Evolutionary conservation across 805 yeast species (phyloP).

Genomic region (Ogataea paradorogensis): DNA sequence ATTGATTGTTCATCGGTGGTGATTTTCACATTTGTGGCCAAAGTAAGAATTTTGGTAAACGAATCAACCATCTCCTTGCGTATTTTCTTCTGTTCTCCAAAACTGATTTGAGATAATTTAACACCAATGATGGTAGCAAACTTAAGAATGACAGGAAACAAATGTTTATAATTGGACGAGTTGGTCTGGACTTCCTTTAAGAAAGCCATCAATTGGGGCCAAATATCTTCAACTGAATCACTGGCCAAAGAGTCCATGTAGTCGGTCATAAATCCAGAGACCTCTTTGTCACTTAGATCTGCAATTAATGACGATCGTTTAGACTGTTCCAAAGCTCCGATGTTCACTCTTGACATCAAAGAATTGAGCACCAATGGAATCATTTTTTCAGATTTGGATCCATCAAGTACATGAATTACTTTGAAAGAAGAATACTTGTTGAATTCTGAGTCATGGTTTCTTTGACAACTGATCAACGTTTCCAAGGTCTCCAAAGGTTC

Average conservation of each 20-base stretch:
- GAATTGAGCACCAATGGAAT: constrained; percentile 65
- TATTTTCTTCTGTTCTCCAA: constrained; percentile 58
- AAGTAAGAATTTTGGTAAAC: constrained; percentile 25
- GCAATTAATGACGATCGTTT: constrained; percentile 47
- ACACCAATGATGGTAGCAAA: constrained; percentile 50
- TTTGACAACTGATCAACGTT: constrained; percentile 45
- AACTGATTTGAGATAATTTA: constrained; percentile 56
- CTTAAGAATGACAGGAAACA: constrained; percentile 53
- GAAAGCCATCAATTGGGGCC: constrained; percentile 55
- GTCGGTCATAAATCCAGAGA: constrained; percentile 52
- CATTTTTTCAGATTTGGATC: constrained; percentile 73
- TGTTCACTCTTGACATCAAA: constrained; percentile 45
- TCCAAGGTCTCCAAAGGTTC: constrained; percentile 77
- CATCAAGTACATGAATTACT: constrained; percentile 75
- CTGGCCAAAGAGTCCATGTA: constrained; percentile 67
- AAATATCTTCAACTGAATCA: constrained; percentile 79
- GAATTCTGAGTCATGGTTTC: constrained; percentile 19
- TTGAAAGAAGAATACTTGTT: constrained; percentile 44
- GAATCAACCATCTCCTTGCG: constrained; percentile 47
- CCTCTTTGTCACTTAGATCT: constrained; percentile 41
- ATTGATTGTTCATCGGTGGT: constrained; percentile 20
- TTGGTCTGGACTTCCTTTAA: constrained; percentile 56
- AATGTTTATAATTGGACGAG: constrained; percentile 42
- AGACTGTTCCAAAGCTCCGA: constrained; percentile 23
- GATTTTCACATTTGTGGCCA: constrained; percentile 24